Conservation (phyloP, 2,329 filamentous ascomycete genomes). For the Aureobasidium vineae region DNA sequence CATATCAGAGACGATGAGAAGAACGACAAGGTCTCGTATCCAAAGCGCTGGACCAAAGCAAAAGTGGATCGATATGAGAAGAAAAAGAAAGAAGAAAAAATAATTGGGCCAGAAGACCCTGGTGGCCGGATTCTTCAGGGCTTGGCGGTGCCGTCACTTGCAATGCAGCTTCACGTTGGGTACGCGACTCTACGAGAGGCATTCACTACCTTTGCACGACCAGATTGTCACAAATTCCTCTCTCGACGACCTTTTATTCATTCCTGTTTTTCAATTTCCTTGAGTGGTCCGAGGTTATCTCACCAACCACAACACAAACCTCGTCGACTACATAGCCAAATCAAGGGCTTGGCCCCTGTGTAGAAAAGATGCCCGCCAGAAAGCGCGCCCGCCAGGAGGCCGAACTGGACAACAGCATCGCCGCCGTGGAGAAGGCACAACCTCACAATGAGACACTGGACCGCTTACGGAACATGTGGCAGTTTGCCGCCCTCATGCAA, state of each 20-base stretch:
- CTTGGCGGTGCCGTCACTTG: conserved; percentile 3
- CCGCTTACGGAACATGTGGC: conserved; percentile 84
- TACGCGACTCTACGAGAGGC: not conserved
- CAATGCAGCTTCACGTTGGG: not conserved
- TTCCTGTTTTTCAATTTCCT: not conserved
- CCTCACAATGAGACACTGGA: conserved; percentile 53
- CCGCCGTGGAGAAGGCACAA: conserved; percentile 24
- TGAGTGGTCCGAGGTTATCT: no score
- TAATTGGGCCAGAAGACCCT: not conserved
- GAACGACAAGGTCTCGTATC: not conserved
- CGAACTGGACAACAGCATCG: conserved; percentile 41
- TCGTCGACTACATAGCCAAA: not conserved
- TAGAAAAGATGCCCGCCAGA: conserved; percentile 51
- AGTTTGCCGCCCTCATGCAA: conserved; percentile 91
- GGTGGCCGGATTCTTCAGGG: not conserved
- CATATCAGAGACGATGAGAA: not conserved
- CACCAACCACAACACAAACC: not conserved
- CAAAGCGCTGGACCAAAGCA: not conserved
- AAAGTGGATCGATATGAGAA: not conserved
- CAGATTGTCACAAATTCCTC: not conserved
- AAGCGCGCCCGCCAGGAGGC: conserved; percentile 57
- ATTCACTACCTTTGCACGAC: conserved; percentile 10
- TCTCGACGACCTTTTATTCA: not conserved
- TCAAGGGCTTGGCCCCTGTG: conserved; percentile 24
- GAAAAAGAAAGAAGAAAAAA: not conserved